Evolutionary conservation across 2,329 filamentous ascomycete species (phyloP).

Genomic region (Colletotrichum euphorbiae): DNA sequence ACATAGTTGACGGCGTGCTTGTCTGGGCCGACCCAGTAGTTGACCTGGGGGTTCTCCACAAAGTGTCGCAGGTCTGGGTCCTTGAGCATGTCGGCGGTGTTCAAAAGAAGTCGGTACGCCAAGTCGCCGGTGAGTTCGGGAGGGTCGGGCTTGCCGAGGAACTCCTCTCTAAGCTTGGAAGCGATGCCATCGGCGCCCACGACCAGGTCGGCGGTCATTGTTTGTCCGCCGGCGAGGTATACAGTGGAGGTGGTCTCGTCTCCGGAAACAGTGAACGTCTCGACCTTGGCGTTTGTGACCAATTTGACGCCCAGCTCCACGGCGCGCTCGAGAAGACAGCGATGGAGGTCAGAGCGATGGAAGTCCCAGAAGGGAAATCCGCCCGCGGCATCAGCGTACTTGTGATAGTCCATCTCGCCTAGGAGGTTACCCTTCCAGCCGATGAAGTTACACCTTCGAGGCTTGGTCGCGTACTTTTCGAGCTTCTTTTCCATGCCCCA

Average conservation of each 20-base stretch:
- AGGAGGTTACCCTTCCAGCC: slow-evolving; percentile 40
- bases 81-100: slow-evolving; percentile 42
- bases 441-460: slow-evolving; percentile 34
- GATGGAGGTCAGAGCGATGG: slow-evolving; percentile 41
- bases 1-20: slow-evolving; percentile 47
- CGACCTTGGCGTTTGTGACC: slow-evolving; percentile 27
- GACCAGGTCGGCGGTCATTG: slow-evolving; percentile 52
- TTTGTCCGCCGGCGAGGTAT: slow-evolving; percentile 42
- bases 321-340: slow-evolving; percentile 31
- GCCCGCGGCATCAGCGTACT: slow-evolving; percentile 33
- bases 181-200: slow-evolving; percentile 60
- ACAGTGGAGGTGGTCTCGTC: slow-evolving; percentile 22
- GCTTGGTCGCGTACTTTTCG: slow-evolving; percentile 39
- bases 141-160: slow-evolving; percentile 28
- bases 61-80: slow-evolving; percentile 43
- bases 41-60: slow-evolving; percentile 43
- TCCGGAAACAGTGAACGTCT: slow-evolving; percentile 30
- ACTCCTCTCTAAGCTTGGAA: slow-evolving; percentile 42
- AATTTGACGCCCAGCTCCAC: slow-evolving; percentile 34
- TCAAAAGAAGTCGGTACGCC: slow-evolving; percentile 46
- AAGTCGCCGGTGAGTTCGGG: slow-evolving; percentile 46
- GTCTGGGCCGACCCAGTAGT: slow-evolving; percentile 46
- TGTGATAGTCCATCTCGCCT: slow-evolving; percentile 36
- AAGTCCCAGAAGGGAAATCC: slow-evolving; percentile 40
- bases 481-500: slow-evolving; percentile 40